Percentiles rank a stretch among this genome's conserved stretches.
Evolutionary conservation across 1,284 basidiomycete species (phyloP).

Genomic region (Sphagnurus paluster): DNA sequence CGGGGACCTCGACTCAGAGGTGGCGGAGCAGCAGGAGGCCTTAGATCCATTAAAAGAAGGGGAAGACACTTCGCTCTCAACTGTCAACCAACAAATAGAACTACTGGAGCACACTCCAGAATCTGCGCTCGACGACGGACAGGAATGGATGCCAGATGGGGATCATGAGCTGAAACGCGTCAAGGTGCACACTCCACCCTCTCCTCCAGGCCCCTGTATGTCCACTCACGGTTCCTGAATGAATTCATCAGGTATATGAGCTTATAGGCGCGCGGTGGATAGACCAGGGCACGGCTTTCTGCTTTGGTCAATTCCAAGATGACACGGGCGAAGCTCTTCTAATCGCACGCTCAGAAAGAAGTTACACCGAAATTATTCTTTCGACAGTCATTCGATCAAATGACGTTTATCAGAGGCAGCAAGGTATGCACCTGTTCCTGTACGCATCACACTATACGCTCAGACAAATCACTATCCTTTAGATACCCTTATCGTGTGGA

Average conservation of each 20-base stretch:
- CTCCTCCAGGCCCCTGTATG: conserved; percentile 1
- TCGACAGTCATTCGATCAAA: conserved; percentile 74
- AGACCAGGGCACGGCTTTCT: conserved; percentile 93
- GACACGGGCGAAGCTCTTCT: conserved; percentile 78
- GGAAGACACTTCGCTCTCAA: conserved; percentile 27
- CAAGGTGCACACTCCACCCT: conserved; percentile 36
- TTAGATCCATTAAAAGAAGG: conserved; percentile 32
- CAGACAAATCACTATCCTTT: conserved; percentile 8
- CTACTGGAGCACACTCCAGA: conserved; percentile 39
- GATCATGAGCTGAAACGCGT: conserved; percentile 52
- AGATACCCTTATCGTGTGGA: conserved; percentile 99
- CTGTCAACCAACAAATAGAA: conserved; percentile 38
- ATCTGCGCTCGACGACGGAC: conserved; percentile 32
- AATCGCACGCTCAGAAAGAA: conserved; percentile 80
- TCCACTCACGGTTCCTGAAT: not conserved
- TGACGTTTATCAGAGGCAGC: conserved; percentile 91
- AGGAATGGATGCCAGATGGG: conserved; percentile 42
- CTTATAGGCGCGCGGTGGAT: conserved; percentile 87
- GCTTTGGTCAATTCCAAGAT: conserved; percentile 84
- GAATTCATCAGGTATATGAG: conserved; percentile 77
- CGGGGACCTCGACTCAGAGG: conserved; percentile 11
- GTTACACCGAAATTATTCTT: conserved; percentile 69
- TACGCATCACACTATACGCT: conserved; percentile 6
- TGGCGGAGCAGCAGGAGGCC: conserved; percentile 20
- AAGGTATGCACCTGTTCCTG: conserved; percentile 57